Evolutionary conservation across 2,329 filamentous ascomycete genomes (phyloP), one percentile per base, ranked within the genome.

Genomic region (Phyllosticta capitalensis): DNA sequence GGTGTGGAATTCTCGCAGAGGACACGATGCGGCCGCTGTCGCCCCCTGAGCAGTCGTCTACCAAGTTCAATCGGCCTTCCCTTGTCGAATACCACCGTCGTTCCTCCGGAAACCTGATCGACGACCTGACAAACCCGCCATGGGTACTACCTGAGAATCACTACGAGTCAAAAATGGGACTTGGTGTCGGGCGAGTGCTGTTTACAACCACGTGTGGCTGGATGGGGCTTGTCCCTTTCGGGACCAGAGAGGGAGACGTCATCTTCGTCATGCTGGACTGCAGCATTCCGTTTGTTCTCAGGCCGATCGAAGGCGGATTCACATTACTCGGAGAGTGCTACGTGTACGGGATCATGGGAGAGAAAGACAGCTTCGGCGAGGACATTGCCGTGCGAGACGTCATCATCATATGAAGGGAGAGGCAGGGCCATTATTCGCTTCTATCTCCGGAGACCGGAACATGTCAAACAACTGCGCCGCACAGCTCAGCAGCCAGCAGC

Each of bases 191-290:
- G 14, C 58, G 58, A 33, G 58, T 60, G 22, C 56, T 61, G 26
- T 54, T 61, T 28, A 19, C 56, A 19, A 61, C 60, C 22, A 24
- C 52, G 6, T 24, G 21, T 22, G 60, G 60, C 19, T 59, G 52
- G 52, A 52, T 61, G 50, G 60, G 60, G 10, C 56, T 61, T n/a
- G 56, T 22, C 21, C 56, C 60, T n/a, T 45, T 59, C 49, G 56
- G 55, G 17, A 61, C 56, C 5, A 52, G 55, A 33, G 49, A 58
- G 10, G 56, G 60, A 38, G 60, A 61, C 30, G 50, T 61, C 14
- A 54, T 61, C n/a, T 58, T 58, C 22, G 50, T 59, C 49, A 49
- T 61, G 53, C 51, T 61, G 20, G 52, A 56, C 20, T 61, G 60
- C 38, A 54, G 55, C 30, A 59, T 59, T 49, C 60, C 60, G 5